Conservation (phyloP, 2,329 filamentous ascomycete species). For the Fusarium tuaranense region DNA sequence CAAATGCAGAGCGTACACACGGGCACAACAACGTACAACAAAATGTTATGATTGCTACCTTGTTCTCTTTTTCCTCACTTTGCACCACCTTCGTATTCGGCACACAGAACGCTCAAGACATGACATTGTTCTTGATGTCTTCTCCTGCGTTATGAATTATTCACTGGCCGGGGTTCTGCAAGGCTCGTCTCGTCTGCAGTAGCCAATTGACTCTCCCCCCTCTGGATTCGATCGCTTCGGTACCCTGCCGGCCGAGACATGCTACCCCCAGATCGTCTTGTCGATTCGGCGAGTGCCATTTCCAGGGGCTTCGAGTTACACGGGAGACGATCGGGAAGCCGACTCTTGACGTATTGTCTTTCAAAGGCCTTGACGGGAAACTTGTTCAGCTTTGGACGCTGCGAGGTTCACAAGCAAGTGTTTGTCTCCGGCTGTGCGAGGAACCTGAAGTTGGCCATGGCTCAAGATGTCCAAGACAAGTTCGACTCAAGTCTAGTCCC, state of each 20-base stretch:
- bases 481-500: not conserved
- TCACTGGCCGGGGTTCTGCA: not conserved
- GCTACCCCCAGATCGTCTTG: constrained; percentile 12
- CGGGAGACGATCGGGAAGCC: constrained; percentile 13
- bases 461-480: constrained; percentile 8
- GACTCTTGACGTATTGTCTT: not conserved
- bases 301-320: constrained; percentile 19
- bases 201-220: constrained; percentile 33
- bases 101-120: not conserved
- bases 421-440: constrained; percentile 23
- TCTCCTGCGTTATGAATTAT: not conserved
- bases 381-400: constrained; percentile 6
- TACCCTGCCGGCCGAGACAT: constrained; percentile 40
- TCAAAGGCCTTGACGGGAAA: constrained; percentile 2
- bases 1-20: constrained; percentile 14
- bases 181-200: constrained; percentile 33
- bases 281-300: constrained; percentile 18
- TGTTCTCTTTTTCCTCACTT: not conserved
- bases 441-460: not conserved
- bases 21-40: not conserved
- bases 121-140: not conserved
- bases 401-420: constrained; percentile 9
- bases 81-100: constrained; percentile 4
- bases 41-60: constrained; percentile 8
- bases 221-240: constrained; percentile 33